Base-by-base conservation (phyloP, 768 basidiomycete species). In the Fistulinella prunicolor region DNA sequence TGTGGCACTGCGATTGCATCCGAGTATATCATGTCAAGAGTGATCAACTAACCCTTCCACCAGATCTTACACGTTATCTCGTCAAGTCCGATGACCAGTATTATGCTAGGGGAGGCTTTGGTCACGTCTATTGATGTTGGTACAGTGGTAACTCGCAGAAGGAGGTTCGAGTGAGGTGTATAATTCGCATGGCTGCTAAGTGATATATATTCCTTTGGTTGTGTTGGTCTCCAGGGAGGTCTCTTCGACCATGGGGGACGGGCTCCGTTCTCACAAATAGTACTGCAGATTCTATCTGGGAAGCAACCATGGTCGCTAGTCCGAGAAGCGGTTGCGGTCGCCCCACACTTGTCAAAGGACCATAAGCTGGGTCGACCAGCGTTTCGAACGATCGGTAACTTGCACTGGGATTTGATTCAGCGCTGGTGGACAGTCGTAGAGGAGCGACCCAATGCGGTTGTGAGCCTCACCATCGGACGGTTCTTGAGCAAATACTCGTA, bases 211-310 rank as follows among this genome's bases (percentile, higher is more conserved):
- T 53, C 56, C 17, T 58, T 54, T 32, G 56, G 56, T n/a, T 73
- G 70, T 54, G 64, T 75, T 9, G 28, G 23, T n/a, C 56, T 57
- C 30, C 56, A 57, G 46, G 55, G 1, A 73, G 22, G 55, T 10
- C 9, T n/a, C n/a, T n/a, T n/a, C n/a, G n/a, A n/a, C n/a, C 3
- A 1, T 32, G 68, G 5, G 1, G 13, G 9, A 14, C 17, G 63
- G 9, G 10, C 17, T 9, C 22, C 0, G 6, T 1, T 9, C 4
- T 1, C 38, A 2, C 30, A 34, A 17, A 52, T 9, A 3, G 7
- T 19, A 3, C 1, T 40, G 17, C 38, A 54, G 44, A 37, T 43
- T 0, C n/a, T 54, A 1, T 60, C 58, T 0, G 55, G 58, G 1
- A 41, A 42, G 29, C 23, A 38, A 10, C 53, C 57, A 5, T 56